phyloP scores from a whole-genome alignment of 805 yeast species.

The Sugiyamaella valdiviana region DNA sequence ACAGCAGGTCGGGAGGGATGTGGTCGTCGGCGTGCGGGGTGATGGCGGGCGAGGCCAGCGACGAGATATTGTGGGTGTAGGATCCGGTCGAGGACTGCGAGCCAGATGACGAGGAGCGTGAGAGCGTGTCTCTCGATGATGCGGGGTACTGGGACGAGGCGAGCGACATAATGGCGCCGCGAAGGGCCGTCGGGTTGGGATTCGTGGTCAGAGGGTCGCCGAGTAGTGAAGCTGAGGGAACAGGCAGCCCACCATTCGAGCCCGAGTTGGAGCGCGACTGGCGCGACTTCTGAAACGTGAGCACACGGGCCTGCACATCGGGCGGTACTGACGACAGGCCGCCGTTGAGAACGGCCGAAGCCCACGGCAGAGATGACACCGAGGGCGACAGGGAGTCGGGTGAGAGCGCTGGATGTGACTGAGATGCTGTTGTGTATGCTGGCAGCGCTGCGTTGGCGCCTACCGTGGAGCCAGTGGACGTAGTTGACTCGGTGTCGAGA shows the following conservation, averaged over 20 bases:
- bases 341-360: neutral
- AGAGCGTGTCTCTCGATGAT: conserved; percentile 1
- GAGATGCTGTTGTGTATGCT: neutral
- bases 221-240: neutral
- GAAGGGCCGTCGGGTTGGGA: conserved; percentile 12
- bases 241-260: conserved; percentile 21
- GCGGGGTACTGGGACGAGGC: conserved; percentile 19
- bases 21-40: conserved; percentile 12
- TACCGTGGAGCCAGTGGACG: neutral
- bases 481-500: neutral
- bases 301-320: conserved; percentile 77
- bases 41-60: conserved; percentile 9
- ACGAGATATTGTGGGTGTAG: conserved; percentile 5
- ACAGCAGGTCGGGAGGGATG: neutral
- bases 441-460: neutral
- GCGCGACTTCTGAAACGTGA: conserved; percentile 83
- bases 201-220: neutral
- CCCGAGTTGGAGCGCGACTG: conserved; percentile 39
- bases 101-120: conserved; percentile 12
- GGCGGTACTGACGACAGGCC: conserved; percentile 34
- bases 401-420: neutral
- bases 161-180: conserved; percentile 19
- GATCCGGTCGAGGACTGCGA: conserved; percentile 7
- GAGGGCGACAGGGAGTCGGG: neutral
- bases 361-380: neutral